Evolutionary conservation across 179 eudicot species (phyloP).

Genomic region (Patellifolia procumbens): DNA sequence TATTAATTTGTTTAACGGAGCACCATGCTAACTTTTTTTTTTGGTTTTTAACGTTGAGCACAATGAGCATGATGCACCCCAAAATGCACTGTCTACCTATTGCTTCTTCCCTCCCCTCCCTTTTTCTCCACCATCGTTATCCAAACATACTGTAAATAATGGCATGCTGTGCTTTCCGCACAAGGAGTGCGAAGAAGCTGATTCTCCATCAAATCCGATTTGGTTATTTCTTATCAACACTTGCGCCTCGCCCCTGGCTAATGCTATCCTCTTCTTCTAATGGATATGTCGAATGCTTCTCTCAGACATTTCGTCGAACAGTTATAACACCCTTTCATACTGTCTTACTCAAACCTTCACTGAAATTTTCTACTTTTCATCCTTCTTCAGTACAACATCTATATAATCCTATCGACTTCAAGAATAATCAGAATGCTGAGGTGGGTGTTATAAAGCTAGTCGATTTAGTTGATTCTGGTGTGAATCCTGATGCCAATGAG

Average conservation of each 20-base stretch:
- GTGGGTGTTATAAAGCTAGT: slow-evolving; percentile 38
- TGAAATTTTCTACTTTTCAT: slow-evolving; percentile 16
- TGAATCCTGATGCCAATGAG: slow-evolving; percentile 35
- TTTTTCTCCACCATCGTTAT: too few species aligned
- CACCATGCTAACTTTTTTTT: too few species aligned
- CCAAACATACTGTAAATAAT: too few species aligned
- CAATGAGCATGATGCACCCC: too few species aligned
- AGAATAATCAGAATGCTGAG: slow-evolving; percentile 6
- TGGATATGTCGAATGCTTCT: slow-evolving; percentile 7
- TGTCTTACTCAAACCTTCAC: neutral
- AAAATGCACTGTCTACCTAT: too few species aligned
- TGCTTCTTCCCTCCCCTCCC: too few species aligned
- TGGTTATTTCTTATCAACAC: slow-evolving; percentile 12
- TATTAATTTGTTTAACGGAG: too few species aligned
- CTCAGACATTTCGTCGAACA: slow-evolving; percentile 39
- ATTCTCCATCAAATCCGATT: slow-evolving; percentile 8
- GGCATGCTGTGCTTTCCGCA: neutral
- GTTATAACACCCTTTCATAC: slow-evolving; percentile 6
- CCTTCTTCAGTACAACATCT: slow-evolving; percentile 9
- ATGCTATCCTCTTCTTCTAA: neutral
- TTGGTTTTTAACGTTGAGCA: too few species aligned
- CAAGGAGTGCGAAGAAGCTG: neutral
- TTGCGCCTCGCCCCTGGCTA: neutral
- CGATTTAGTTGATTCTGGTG: slow-evolving; percentile 37
- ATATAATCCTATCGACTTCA: slow-evolving; percentile 37